A percentile compares a stretch with the other conserved stretches of the same genome.
phyloP scores from a whole-genome alignment of 176 grass and related monocot genomes.

The Cenchrus americanus region DNA sequence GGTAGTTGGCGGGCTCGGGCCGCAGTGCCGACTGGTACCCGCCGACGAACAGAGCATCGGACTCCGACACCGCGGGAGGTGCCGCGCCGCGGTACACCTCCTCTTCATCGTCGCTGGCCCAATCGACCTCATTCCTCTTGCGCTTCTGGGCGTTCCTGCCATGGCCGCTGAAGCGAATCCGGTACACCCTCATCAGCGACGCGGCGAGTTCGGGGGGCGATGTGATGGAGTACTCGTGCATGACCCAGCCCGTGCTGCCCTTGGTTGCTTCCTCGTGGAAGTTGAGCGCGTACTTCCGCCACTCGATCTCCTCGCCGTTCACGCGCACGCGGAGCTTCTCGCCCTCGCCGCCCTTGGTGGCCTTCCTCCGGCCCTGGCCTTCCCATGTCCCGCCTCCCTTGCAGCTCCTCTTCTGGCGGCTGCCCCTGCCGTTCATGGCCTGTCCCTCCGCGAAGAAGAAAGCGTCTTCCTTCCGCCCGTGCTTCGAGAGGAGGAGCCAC shows the following conservation, averaged over 20 bases:
- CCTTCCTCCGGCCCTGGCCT: not conserved
- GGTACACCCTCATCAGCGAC: not conserved
- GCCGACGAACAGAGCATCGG: not conserved
- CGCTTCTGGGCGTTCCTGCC: constrained; percentile 13
- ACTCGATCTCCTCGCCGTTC: not conserved
- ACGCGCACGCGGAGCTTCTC: not conserved
- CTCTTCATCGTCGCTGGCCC: not conserved
- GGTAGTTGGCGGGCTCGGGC: not conserved
- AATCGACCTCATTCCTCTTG: not conserved
- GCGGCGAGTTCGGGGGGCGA: not conserved
- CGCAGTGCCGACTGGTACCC: not conserved
- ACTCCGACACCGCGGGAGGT: not conserved
- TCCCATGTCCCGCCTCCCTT: not conserved
- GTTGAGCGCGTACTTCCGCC: not conserved
- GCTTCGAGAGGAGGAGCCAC: not conserved
- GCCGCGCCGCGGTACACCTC: not conserved
- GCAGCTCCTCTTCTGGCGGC: not conserved
- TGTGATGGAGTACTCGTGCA: constrained; percentile 26
- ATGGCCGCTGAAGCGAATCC: constrained; percentile 14
- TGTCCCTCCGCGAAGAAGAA: constrained; percentile 8
- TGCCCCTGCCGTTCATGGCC: not conserved
- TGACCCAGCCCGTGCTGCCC: constrained; percentile 27
- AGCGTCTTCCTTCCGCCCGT: not conserved
- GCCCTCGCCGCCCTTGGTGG: not conserved
- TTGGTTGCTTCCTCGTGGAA: not conserved